These are phyloP conservation scores for Podila epicladia DNA, from an alignment of 192 early-diverging fungal species.

Conservation along the genomic window DNA sequence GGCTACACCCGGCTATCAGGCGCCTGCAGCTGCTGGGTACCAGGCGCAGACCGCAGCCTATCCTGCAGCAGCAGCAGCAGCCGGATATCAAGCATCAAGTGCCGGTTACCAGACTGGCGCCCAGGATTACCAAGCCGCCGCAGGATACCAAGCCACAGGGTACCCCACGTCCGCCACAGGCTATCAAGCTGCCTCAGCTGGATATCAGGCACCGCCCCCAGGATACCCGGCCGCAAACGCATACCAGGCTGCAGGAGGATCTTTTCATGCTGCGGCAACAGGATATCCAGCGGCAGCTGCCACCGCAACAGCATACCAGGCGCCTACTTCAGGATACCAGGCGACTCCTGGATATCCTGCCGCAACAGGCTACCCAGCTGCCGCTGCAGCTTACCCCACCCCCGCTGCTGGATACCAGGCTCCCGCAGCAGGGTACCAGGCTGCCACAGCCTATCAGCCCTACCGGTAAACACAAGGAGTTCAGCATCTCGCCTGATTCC, in stretches of 20 bases:
- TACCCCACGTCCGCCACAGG: conserved; percentile 10
- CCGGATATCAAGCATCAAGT: neutral
- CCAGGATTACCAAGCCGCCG: conserved; percentile 16
- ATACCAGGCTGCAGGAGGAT: conserved; percentile 3
- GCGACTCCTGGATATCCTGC: conserved; percentile 8
- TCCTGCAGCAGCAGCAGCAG: neutral
- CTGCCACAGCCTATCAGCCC: conserved; percentile 25
- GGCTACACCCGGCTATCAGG: conserved; percentile 7
- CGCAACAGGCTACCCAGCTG: conserved; percentile 16
- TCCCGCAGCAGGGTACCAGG: conserved; percentile 4
- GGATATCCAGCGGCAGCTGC: conserved; percentile 8
- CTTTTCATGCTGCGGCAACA: conserved; percentile 3
- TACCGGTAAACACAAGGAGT: conserved; percentile 38
- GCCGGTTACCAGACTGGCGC: neutral
- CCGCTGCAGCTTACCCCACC: conserved; percentile 7
- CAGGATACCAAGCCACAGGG: conserved; percentile 16
- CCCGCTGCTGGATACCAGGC: conserved; percentile 13
- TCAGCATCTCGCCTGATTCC: neutral
- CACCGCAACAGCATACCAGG: conserved; percentile 1
- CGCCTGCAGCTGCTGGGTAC: conserved; percentile 18
- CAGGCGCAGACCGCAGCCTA: conserved; percentile 1
- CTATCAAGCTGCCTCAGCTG: conserved; percentile 23
- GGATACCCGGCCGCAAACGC: conserved; percentile 6
- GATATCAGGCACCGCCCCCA: neutral
- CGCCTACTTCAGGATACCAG: neutral